Base-by-base conservation (phyloP, 805 yeast species). In the Starmerella scarabaei region DNA sequence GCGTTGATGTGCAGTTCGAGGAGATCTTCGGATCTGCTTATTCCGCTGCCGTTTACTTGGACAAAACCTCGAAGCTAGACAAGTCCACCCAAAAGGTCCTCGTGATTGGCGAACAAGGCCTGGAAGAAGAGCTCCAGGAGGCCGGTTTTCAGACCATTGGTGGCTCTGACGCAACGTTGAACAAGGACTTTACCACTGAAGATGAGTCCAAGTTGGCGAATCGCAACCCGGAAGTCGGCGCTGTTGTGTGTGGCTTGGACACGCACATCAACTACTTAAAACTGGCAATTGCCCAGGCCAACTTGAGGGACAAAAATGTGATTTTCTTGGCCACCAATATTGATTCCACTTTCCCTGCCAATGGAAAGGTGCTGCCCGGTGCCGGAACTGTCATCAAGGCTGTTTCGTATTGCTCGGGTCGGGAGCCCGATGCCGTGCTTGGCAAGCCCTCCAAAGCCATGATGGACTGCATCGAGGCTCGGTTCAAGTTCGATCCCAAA, bases 11-110 rank as follows among this genome's bases (percentile, higher is more conserved):
- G 19, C 44, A 43, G 21, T 51, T 65, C 47, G 75, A 73, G 27
- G 94, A 88, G 57, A 75, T 91, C 16, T 86, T 91, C 56, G 93
- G 96, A 6, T 80, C 93, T 3, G 77, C 95, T 4, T 91, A 79
- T 62, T 94, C 97, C 4, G 69, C 93, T 19, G 94, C 96, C 0
- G 74, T 88, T 14, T 88, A 88, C 55, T 66, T 86, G 35, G 73
- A 77, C 38, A 76, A 80, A 58, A 81, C 85, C 47, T 63, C 80
- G 48, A 70, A 80, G 53, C 65, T 86, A 42, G 79, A 85, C 26
- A 77, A 75, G 44, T 9, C 21, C 29, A 74, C 73, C 43, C 71
- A 74, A 56, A 91, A 88, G 60, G 78, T 86, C 17, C 80, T 93
- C 78, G 83, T 86, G 3, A 64, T 88, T 39, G 98, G 98, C 26